Conservation (phyloP, 139 green algal genomes). For the Raphidocelis subcapitata region DNA sequence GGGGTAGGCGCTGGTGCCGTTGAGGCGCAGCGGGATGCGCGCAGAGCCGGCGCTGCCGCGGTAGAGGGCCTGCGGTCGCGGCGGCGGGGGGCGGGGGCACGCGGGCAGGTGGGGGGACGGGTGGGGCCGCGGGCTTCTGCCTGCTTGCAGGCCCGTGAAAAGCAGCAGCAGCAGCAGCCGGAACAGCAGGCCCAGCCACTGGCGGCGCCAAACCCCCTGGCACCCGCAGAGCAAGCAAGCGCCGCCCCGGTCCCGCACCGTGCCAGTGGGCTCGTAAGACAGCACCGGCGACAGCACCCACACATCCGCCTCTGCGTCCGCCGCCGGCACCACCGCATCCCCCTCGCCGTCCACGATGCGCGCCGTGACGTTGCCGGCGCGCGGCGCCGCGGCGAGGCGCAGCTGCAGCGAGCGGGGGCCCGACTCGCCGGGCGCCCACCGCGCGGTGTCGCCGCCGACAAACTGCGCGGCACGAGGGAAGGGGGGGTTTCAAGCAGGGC, state of each 20-base stretch:
- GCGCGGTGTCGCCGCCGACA: too few relatives aligned
- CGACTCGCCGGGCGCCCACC: too few relatives aligned
- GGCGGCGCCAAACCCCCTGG: too few relatives aligned
- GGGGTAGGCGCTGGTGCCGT: not conserved
- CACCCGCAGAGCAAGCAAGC: too few relatives aligned
- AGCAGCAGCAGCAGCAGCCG: too few relatives aligned
- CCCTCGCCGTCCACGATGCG: not conserved
- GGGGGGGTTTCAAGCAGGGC: too few relatives aligned
- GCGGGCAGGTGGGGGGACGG: too few relatives aligned
- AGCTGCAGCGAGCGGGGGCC: not conserved
- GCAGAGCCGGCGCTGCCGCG: not conserved
- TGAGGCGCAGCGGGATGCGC: not conserved
- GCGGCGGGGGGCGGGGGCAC: too few relatives aligned
- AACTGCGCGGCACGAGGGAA: too few relatives aligned
- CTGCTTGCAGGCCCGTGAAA: not conserved
- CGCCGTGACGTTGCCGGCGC: not conserved
- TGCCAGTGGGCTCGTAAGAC: not conserved
- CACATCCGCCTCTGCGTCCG: not conserved
- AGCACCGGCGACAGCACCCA: constrained; percentile 5
- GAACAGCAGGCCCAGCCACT: too few relatives aligned
- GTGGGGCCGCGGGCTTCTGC: not conserved
- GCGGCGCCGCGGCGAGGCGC: not conserved
- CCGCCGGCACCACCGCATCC: constrained; percentile 1
- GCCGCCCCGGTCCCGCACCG: too few relatives aligned
- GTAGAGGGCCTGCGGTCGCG: too few relatives aligned